phyloP scores from a whole-genome alignment of 106 monocot genomes.

The Vanilla planifolia region DNA sequence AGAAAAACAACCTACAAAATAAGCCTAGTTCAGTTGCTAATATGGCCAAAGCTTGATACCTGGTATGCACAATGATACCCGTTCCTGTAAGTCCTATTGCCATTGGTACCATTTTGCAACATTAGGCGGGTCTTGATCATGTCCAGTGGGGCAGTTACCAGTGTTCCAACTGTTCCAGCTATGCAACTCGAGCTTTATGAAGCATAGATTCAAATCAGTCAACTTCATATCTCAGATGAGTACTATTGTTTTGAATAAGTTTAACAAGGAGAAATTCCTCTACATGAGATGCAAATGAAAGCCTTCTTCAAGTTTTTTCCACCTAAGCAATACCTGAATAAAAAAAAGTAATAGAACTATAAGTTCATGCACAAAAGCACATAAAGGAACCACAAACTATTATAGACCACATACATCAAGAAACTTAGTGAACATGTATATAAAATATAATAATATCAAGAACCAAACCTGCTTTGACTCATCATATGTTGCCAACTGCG shows the following conservation, averaged over 20 bases:
- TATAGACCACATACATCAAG: no score
- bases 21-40: no score
- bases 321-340: constrained; percentile 59
- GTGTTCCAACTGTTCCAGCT: constrained; percentile 78
- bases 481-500: constrained; percentile 91
- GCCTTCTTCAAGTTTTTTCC: constrained; percentile 85
- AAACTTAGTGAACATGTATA: constrained; percentile 5
- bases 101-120: constrained; percentile 58
- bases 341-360: constrained; percentile 1
- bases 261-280: constrained; percentile 10
- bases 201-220: constrained; percentile 7
- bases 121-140: constrained; percentile 94
- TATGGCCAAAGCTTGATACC: constrained; percentile 26
- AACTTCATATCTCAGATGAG: background rate
- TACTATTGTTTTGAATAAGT: background rate
- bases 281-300: constrained; percentile 95
- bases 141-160: constrained; percentile 81
- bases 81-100: constrained; percentile 38
- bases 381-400: background rate
- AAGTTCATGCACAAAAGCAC: background rate
- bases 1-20: no score
- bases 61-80: constrained; percentile 82
- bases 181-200: constrained; percentile 66
- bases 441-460: constrained; percentile 8
- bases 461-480: constrained; percentile 83